These are phyloP conservation scores for Arthrobotrys sphaeroides DNA, from an alignment of 2,329 filamentous ascomycete species.

Conservation along the genomic window DNA sequence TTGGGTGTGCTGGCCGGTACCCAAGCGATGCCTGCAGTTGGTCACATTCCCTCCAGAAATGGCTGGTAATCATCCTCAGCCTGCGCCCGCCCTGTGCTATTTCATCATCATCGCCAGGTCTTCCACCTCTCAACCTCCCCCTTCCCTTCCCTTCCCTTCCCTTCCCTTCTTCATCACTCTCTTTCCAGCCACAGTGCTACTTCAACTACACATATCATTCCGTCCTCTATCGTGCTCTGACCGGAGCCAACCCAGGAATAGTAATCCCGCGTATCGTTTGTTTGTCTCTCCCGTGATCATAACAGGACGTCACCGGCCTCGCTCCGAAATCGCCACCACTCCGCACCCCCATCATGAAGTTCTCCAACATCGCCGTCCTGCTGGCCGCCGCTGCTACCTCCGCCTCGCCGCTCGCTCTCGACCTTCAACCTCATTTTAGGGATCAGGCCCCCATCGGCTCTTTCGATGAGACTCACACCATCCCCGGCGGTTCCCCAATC, in stretches of 20 bases:
- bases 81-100: constrained; percentile 23
- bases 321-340: constrained; percentile 21
- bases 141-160: background rate
- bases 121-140: background rate
- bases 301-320: background rate
- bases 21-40: constrained; percentile 36
- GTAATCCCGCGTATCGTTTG: too few species aligned
- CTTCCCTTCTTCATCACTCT: background rate
- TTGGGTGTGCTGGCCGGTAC: too few species aligned
- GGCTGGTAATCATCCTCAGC: constrained; percentile 35
- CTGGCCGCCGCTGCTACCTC: constrained; percentile 25
- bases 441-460: constrained; percentile 17
- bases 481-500: constrained; percentile 48
- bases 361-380: constrained; percentile 29
- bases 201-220: background rate
- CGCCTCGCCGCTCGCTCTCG: constrained; percentile 26
- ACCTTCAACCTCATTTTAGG: background rate
- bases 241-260: too few species aligned
- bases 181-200: background rate
- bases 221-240: background rate
- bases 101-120: constrained; percentile 42
- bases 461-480: background rate
- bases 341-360: constrained; percentile 32
- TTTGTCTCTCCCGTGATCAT: background rate
- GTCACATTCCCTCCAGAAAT: constrained; percentile 46